Conservation (phyloP, 768 basidiomycete species). For the Mycena kentingensis region DNA sequence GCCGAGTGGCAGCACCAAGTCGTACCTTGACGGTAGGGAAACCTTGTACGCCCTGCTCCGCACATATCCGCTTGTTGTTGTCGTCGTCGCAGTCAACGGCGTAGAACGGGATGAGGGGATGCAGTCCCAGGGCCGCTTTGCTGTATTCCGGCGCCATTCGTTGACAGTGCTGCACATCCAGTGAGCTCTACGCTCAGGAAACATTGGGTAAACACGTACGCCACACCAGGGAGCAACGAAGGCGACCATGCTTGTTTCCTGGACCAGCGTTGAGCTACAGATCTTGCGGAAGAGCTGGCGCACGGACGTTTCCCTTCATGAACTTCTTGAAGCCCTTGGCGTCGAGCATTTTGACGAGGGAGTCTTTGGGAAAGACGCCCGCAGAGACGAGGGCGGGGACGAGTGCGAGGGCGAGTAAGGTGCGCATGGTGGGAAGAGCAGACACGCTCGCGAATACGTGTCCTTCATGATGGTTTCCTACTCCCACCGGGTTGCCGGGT, state of each 20-base stretch:
- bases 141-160: conserved; percentile 81
- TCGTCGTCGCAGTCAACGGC: conserved; percentile 92
- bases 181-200: background rate
- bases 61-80: conserved; percentile 79
- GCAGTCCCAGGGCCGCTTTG: conserved; percentile 75
- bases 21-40: conserved; percentile 90
- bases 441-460: too few relatives aligned
- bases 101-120: conserved; percentile 84
- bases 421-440: conserved; percentile 12
- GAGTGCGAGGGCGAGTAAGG: conserved; percentile 32
- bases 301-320: conserved; percentile 75
- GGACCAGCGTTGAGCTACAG: background rate
- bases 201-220: conserved; percentile 43
- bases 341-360: conserved; percentile 74
- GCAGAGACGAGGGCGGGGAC: conserved; percentile 43
- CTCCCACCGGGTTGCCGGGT: too few relatives aligned
- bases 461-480: too few relatives aligned
- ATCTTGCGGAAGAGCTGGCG: background rate
- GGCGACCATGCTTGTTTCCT: conserved; percentile 81
- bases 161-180: conserved; percentile 74
- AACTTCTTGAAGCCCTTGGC: conserved; percentile 66
- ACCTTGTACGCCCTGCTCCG: conserved; percentile 83
- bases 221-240: conserved; percentile 97
- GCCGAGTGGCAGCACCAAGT: background rate
- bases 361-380: conserved; percentile 49